These are phyloP conservation scores for Mucor racemosus DNA, from an alignment of 371 early-diverging fungal species.

Conservation along the genomic window DNA sequence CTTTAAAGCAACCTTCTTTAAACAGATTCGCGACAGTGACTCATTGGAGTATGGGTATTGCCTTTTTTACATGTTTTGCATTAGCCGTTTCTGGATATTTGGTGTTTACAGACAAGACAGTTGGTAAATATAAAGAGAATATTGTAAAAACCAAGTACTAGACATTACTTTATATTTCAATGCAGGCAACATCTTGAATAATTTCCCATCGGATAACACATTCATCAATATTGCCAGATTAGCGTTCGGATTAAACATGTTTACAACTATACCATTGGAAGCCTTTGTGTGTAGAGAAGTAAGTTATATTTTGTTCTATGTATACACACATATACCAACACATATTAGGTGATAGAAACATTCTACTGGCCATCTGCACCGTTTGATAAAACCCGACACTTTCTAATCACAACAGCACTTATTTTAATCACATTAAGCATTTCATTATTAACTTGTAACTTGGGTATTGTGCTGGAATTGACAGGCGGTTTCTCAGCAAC, in stretches of 20 bases:
- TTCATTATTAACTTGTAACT: conserved; percentile 69
- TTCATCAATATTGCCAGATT: conserved; percentile 81
- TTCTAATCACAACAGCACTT: conserved; percentile 65
- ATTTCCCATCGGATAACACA: conserved; percentile 72
- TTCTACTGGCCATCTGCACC: conserved; percentile 58
- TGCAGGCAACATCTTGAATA: conserved; percentile 74
- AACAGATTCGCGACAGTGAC: conserved; percentile 77
- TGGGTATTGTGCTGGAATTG: conserved; percentile 78
- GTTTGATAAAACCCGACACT: conserved; percentile 60
- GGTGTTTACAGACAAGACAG: conserved; percentile 72
- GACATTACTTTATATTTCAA: neutral
- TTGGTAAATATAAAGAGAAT: neutral
- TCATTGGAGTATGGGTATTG: conserved; percentile 71
- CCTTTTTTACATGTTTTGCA: conserved; percentile 68
- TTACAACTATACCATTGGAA: conserved; percentile 79
- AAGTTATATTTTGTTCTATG: neutral
- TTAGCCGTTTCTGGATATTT: conserved; percentile 71
- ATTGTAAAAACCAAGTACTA: neutral
- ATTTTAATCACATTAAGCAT: conserved; percentile 59
- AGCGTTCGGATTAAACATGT: conserved; percentile 84
- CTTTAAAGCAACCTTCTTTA: conserved; percentile 72
- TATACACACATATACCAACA: neutral
- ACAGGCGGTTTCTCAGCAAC: conserved; percentile 83
- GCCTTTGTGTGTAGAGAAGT: conserved; percentile 83
- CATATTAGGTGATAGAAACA: conserved; percentile 62